Conservation (phyloP, 2,329 filamentous ascomycete genomes). For the Fusarium secorum region DNA sequence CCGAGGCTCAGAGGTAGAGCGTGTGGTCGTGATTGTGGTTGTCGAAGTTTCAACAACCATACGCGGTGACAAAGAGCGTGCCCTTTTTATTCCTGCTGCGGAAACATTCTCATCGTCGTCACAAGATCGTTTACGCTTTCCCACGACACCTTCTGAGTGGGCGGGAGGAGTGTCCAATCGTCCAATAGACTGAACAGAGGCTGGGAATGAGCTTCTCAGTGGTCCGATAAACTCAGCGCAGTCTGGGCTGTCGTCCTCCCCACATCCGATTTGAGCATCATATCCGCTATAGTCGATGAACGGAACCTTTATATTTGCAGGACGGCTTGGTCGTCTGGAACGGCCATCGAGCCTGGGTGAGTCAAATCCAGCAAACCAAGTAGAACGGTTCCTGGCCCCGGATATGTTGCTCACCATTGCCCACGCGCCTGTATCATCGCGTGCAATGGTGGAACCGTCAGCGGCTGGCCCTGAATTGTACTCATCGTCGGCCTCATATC, state of each 20-base stretch:
- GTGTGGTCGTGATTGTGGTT: not conserved
- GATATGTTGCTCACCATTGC: not conserved
- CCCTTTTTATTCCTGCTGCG: not conserved
- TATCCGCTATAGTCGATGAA: not conserved
- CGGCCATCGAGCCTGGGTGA: not conserved
- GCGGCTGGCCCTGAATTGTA: not conserved
- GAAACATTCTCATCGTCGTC: constrained; percentile 5
- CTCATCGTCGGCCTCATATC: not conserved
- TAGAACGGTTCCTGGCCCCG: not conserved
- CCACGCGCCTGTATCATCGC: not conserved
- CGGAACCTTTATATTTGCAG: not conserved
- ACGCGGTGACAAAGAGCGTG: not conserved
- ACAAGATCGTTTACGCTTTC: constrained; percentile 2
- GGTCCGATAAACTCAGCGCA: not conserved
- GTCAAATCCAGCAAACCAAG: not conserved
- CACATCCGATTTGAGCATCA: not conserved
- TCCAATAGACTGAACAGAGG: not conserved
- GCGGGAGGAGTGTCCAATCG: not conserved
- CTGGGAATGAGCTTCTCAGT: not conserved
- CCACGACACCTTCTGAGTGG: not conserved
- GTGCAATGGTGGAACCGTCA: not conserved
- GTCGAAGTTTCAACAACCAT: not conserved
- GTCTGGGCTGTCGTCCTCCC: not conserved
- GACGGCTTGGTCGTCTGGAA: not conserved
- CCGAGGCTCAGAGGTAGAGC: not conserved